Base-by-base conservation (phyloP, 2,329 filamentous ascomycete genomes). In the Delphinella strobiligena region DNA sequence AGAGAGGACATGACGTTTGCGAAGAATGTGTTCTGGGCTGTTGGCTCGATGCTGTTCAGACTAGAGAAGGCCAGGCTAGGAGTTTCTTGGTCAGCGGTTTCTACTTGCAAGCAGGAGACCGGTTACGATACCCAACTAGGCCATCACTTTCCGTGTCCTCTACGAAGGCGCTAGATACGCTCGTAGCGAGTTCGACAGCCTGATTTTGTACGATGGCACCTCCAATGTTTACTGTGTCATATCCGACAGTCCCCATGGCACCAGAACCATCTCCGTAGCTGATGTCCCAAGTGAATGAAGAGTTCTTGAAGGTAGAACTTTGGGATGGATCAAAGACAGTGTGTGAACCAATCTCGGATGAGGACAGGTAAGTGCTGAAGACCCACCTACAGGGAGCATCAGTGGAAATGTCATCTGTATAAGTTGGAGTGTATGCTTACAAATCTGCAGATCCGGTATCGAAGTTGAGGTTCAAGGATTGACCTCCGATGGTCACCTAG, bases 381-480 rank as follows among this genome's bases (percentile, higher is more conserved):
- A 81, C 72, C 80, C 80, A 86, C 39, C 72, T 76, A 49, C 29
- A 24, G 11, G 14, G 18, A 37, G 11, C 17, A 15, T 14, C 5
- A 24, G n/a, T n/a, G 8, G 24, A 19, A 14, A 29, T 10, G 19
- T 29, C 3, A 19, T 30, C n/a, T 10, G 12, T 24, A 16, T 10
- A 37, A 15, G 5, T 15, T 18, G 37, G 32, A 11, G 27, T 37
- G 11, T 1, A 19, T 36, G 56, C 71, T 54, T 67, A 75, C 63
- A 83, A 68, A 58, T 85, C 81, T 10, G 80, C 73, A 2, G 80
- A 84, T 41, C 81, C 81, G n/a, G 78, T 80, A 59, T 86, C 81
- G 53, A 86, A 82, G 55, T 83, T 75, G 54, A 86, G 61, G 52
- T 77, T 74, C 42, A 86, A 51, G 4, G 67, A 71, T 60, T 85